These are phyloP conservation scores for Sechiopsis laciniata DNA, from an alignment of 306 rosid genomes.

Conservation along the genomic window DNA sequence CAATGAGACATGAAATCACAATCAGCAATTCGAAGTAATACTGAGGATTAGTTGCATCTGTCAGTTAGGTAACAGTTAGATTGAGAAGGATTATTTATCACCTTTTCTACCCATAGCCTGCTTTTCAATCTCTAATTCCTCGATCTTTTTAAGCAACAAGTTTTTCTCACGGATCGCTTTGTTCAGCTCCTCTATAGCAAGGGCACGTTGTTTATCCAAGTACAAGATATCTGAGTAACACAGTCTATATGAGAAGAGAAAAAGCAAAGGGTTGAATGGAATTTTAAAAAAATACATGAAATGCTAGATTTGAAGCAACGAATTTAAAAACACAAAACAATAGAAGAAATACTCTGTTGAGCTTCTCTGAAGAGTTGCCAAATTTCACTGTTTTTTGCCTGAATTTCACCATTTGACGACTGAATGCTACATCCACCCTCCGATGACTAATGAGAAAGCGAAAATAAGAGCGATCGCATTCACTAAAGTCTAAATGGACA, in stretches of 20 bases:
- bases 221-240: slow-evolving; percentile 49
- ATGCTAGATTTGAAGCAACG: neutral
- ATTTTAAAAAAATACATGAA: neutral
- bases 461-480: slow-evolving; percentile 3
- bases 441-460: neutral
- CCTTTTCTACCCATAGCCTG: slow-evolving; percentile 41
- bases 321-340: neutral
- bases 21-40: neutral
- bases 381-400: slow-evolving; percentile 36
- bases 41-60: slow-evolving; percentile 13
- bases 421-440: slow-evolving; percentile 21
- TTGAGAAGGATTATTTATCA: slow-evolving; percentile 16
- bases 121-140: slow-evolving; percentile 53
- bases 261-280: neutral
- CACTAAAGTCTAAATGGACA: slow-evolving; percentile 10
- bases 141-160: slow-evolving; percentile 40
- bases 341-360: slow-evolving; percentile 58
- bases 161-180: slow-evolving; percentile 45
- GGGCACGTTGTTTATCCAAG: slow-evolving; percentile 55
- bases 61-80: neutral
- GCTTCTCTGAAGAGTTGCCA: slow-evolving; percentile 76
- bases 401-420: slow-evolving; percentile 35
- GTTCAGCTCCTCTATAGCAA: slow-evolving; percentile 57
- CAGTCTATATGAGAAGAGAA: slow-evolving; percentile 19
- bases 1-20: neutral